Base-by-base conservation (phyloP, 768 basidiomycete genomes). In the Boletus barrowsii region DNA sequence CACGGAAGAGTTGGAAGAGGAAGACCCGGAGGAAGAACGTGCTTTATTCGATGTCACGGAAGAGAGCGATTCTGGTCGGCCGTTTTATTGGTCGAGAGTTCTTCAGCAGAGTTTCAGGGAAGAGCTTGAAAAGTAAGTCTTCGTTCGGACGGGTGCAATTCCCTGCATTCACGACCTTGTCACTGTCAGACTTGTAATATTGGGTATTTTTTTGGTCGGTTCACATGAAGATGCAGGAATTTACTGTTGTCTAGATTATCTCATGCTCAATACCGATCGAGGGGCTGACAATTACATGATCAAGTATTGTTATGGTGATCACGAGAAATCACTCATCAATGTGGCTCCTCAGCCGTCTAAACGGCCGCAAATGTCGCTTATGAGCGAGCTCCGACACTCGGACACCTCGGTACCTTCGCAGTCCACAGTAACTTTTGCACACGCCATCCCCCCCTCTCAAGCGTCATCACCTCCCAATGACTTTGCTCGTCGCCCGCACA, bases 241-340 rank as follows among this genome's bases (percentile, higher is more conserved):
- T 54, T 59, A 54, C 40, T 17, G 11, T 10, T 20, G 1, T 53
- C 22, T 57, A 89, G 92, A 95, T 71, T 93, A 88, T 71, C 77
- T 96, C 42, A 95, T 95, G 87, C 83, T 92, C 49, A 95, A 94
- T 68, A 95, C 93, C 18, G 93, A 93, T 66, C 83, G 92, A 47
- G 70, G 83, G 17, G 86, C 90, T 1, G 91, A 93, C 74, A 92
- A 93, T 68, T 93, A 89, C 70, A 93, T 93, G 91, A 88, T 93
- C 72, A 93, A 90, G 68, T 90, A 86, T 66, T 93, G 91, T 66
- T 88, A 90, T 71, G 86, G 81, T 42, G 84, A 83, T 39, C 87
- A 88, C 53, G 89, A 90, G 58, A 90, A 88, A 66, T 73, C 84
- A 0, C 76, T 88, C 42, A 84, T 93, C 29, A 87, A 90, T 54